A percentile compares a stretch with the other conserved stretches of the same genome.
Conservation (phyloP, 305 asterid genomes). For the Euphrasia arctica region DNA sequence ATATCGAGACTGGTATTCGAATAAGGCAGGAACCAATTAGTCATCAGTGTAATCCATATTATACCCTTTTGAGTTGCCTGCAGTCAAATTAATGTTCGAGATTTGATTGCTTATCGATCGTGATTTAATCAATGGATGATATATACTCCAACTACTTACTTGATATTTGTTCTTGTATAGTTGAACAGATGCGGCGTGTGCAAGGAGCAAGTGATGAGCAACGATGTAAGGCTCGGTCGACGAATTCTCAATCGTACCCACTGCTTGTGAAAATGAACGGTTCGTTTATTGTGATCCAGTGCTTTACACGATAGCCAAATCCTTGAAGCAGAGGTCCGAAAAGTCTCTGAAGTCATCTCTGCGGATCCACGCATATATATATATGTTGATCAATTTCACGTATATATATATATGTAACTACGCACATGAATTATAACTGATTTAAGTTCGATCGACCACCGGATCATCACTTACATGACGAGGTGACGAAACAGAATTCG, state of each 20-base stretch:
- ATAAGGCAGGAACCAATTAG: constrained; percentile 45
- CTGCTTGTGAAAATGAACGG: background rate
- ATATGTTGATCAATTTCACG: too few relatives aligned
- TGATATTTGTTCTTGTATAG: constrained; percentile 4
- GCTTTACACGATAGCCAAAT: constrained; percentile 1
- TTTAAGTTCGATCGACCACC: background rate
- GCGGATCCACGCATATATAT: too few relatives aligned
- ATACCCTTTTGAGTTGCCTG: constrained; percentile 46
- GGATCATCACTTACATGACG: constrained; percentile 33
- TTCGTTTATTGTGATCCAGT: constrained; percentile 9
- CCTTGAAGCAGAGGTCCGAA: background rate
- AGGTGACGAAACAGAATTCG: too few relatives aligned
- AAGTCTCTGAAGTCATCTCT: constrained; percentile 4
- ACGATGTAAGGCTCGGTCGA: background rate
- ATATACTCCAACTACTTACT: background rate
- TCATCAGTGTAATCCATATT: constrained; percentile 46
- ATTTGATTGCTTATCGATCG: too few relatives aligned
- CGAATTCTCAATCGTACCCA: background rate
- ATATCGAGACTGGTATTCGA: constrained; percentile 29
- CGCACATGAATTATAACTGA: background rate
- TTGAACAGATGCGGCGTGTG: background rate
- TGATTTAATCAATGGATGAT: too few relatives aligned
- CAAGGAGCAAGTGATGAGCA: background rate
- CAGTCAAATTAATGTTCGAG: too few relatives aligned
- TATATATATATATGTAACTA: background rate